phyloP scores from a whole-genome alignment of 768 basidiomycete species.

The Cytidiella melzeri region DNA sequence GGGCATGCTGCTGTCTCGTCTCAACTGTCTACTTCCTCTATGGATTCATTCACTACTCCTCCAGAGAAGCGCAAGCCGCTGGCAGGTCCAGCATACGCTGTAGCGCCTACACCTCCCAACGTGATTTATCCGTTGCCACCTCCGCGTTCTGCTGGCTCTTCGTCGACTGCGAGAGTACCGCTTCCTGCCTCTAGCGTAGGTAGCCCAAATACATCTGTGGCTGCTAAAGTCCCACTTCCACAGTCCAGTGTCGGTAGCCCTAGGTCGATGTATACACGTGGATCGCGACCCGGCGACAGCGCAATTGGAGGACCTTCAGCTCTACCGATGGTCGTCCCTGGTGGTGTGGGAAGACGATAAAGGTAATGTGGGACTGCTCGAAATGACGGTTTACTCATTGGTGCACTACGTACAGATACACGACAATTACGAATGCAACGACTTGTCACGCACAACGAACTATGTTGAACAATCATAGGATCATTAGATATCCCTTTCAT shows the following conservation, averaged over 20 bases:
- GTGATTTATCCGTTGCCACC: slow-evolving; percentile 21
- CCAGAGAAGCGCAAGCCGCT: slow-evolving; percentile 16
- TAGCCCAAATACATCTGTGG: not conserved
- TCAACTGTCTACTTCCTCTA: slow-evolving; percentile 25
- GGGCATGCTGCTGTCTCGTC: slow-evolving; percentile 15
- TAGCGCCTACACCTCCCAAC: slow-evolving; percentile 18
- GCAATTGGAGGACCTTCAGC: not conserved
- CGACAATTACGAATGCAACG: not conserved
- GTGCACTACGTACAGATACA: not conserved
- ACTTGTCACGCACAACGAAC: not conserved
- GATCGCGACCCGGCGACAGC: slow-evolving; percentile 1
- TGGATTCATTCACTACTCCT: slow-evolving; percentile 32
- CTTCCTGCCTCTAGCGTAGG: slow-evolving; percentile 3
- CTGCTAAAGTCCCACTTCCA: slow-evolving; percentile 8
- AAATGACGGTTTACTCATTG: not conserved
- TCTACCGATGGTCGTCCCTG: not conserved
- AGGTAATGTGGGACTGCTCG: too few species aligned
- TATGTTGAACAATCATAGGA: not conserved
- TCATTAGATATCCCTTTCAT: too few species aligned
- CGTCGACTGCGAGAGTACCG: slow-evolving; percentile 4
- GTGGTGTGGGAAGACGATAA: not conserved
- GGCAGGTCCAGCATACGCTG: slow-evolving; percentile 15
- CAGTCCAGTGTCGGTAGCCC: slow-evolving; percentile 13
- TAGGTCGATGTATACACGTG: slow-evolving; percentile 8
- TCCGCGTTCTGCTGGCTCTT: slow-evolving; percentile 13